Base-by-base conservation (phyloP, 352 stramenopile genomes). In the Salisapilia sapeloensis region DNA sequence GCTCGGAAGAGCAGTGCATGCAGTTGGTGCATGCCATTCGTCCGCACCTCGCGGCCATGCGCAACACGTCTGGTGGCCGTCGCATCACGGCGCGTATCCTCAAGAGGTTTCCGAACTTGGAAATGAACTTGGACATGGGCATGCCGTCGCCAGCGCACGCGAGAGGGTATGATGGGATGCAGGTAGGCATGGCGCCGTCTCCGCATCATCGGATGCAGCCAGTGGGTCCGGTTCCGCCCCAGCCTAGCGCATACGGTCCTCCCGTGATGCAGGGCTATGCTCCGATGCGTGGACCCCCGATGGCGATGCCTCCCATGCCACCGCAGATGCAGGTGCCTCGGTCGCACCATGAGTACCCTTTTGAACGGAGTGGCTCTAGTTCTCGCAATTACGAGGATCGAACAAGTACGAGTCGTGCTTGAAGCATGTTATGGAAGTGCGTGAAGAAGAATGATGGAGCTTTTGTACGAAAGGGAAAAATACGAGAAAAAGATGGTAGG, bases 91-190 rank as follows among this genome's bases (percentile, higher is more conserved):
- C 83, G 17, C 94, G 95, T 33, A 97, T 98, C 38, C 81, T 93
- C 49, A 96, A 96, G 47, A 83, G 92, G 19, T 98, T 98, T 52
- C 91, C 92, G 18, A 92, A 93, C 53, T 94, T 97, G 61, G 86
- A 93, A 27, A 62, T 96, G 7, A 89, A 58, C 29, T 35, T 81
- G 42, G 67, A 81, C 19, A 54, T 70, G 44, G 66, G 60, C n/a
- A 40, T 61, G 29, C 47, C 37, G 24, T 38, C 48, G 8, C 24
- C 25, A 2, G 29, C 21, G 10, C 3, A 33, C 39, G 17, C 42
- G 29, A 21, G 41, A 58, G 23, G 40, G 44, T 8, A 59, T 49
- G 46, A 46, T 70, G 46, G 57, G 51, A 24, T 44, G 52, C 11
- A 59, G 30, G 22, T 41, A 39, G 25, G 34, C 29, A 35, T 22